Conservation (phyloP, 2,329 filamentous ascomycete genomes). For the Rhinocladiella mackenziei region DNA sequence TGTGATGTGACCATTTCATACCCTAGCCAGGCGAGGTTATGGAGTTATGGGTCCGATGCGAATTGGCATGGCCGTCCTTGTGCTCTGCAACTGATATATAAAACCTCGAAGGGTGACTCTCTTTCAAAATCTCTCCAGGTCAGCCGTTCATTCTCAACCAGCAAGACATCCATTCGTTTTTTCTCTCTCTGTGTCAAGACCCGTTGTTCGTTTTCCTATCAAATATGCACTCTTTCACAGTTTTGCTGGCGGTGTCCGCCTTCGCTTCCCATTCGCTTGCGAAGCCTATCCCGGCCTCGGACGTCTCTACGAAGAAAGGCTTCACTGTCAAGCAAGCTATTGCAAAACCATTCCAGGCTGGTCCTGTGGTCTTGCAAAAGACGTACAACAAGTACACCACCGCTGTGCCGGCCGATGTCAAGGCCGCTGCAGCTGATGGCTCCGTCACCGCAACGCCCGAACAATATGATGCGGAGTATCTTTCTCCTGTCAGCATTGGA, state of each 20-base stretch:
- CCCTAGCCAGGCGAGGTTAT: slow-evolving; percentile 1
- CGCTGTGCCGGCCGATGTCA: slow-evolving; percentile 22
- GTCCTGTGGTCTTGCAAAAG: slow-evolving; percentile 23
- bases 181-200: slow-evolving; percentile 3
- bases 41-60: slow-evolving; percentile 6
- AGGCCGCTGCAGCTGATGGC: slow-evolving; percentile 20
- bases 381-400: slow-evolving; percentile 27
- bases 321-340: slow-evolving; percentile 27
- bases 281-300: slow-evolving; percentile 17
- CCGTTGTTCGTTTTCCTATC: slow-evolving; percentile 6
- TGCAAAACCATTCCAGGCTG: slow-evolving; percentile 23
- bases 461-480: slow-evolving; percentile 54
- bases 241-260: slow-evolving; percentile 20
- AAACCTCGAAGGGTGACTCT: slow-evolving; percentile 7
- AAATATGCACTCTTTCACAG: slow-evolving; percentile 25
- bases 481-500: slow-evolving; percentile 62
- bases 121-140: slow-evolving; percentile 11
- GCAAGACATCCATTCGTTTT: slow-evolving; percentile 13
- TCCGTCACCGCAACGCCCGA: slow-evolving; percentile 42
- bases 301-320: slow-evolving; percentile 18
- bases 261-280: slow-evolving; percentile 18
- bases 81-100: slow-evolving; percentile 14
- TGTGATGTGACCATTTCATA: slow-evolving; percentile 1
- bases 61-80: not conserved
- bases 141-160: slow-evolving; percentile 18